A percentile compares a stretch with the other conserved stretches of the same genome.
phyloP scores from a whole-genome alignment of 1,284 basidiomycete genomes.

The Wolfiporia cocos region DNA sequence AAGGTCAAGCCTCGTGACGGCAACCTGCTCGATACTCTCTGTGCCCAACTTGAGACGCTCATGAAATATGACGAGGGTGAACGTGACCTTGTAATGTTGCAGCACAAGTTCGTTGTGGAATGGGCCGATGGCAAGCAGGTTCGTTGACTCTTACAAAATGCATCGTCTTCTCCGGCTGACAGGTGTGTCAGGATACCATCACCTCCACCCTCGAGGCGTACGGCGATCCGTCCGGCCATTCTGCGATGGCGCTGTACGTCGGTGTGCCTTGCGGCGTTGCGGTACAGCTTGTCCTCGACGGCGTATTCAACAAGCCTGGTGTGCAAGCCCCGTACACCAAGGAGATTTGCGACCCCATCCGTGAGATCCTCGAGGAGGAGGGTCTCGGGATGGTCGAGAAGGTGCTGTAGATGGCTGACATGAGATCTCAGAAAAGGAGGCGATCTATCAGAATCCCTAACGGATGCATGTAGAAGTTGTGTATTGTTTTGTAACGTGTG shows the following conservation, averaged over 20 bases:
- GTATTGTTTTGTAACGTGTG: too few species aligned
- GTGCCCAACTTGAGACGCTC: slow-evolving; percentile 84
- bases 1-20: slow-evolving; percentile 60
- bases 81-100: slow-evolving; percentile 94
- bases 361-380: slow-evolving; percentile 75
- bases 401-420: too few species aligned
- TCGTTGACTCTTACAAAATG: slow-evolving; percentile 17
- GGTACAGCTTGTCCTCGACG: slow-evolving; percentile 76
- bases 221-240: slow-evolving; percentile 78
- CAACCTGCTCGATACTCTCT: slow-evolving; percentile 93
- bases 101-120: slow-evolving; percentile 93
- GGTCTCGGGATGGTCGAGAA: slow-evolving; percentile 79
- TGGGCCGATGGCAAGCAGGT: slow-evolving; percentile 79
- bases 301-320: slow-evolving; percentile 73
- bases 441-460: too few species aligned
- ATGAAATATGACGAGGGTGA: slow-evolving; percentile 92
- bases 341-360: slow-evolving; percentile 82
- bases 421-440: too few species aligned
- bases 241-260: slow-evolving; percentile 92
- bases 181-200: slow-evolving; percentile 60
- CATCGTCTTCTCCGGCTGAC: slow-evolving; percentile 1
- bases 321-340: slow-evolving; percentile 88
- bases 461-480: too few species aligned
- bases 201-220: slow-evolving; percentile 94
- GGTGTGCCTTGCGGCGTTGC: slow-evolving; percentile 95